Conservation (phyloP, 2,329 filamentous ascomycete species). For the Torrubiella hemipterigena region DNA sequence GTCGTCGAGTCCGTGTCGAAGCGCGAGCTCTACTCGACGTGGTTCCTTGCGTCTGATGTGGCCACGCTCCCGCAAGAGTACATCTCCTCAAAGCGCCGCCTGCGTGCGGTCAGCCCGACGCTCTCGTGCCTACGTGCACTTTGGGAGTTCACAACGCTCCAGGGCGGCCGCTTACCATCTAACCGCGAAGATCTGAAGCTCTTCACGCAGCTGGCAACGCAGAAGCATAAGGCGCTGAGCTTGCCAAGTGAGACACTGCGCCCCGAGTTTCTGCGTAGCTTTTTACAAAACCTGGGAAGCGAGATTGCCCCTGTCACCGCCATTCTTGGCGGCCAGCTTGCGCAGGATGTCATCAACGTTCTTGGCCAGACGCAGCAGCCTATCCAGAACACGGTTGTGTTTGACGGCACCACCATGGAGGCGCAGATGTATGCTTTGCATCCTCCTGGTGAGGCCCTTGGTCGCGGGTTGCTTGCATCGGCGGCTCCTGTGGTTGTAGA, state of each 20-base stretch:
- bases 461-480: constrained; percentile 31
- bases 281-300: constrained; percentile 73
- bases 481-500: neutral
- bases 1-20: constrained; percentile 80
- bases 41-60: constrained; percentile 69
- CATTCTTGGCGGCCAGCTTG: constrained; percentile 78
- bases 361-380: constrained; percentile 85
- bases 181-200: constrained; percentile 54
- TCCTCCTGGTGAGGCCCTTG: constrained; percentile 48
- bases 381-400: constrained; percentile 87
- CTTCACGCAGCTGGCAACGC: constrained; percentile 68
- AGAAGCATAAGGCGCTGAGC: constrained; percentile 64
- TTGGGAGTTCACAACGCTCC: constrained; percentile 62
- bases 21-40: constrained; percentile 78
- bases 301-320: constrained; percentile 82
- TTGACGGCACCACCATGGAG: constrained; percentile 73
- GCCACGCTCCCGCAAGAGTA: constrained; percentile 63
- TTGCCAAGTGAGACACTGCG: constrained; percentile 56
- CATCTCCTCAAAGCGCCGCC: constrained; percentile 50
- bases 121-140: constrained; percentile 79
- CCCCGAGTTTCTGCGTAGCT: constrained; percentile 65
- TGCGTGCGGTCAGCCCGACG: constrained; percentile 67
- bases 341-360: constrained; percentile 96
- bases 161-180: constrained; percentile 40
- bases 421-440: constrained; percentile 75